Conservation (phyloP, 73 alveolate species). For the Tetrahymena elliotti region DNA sequence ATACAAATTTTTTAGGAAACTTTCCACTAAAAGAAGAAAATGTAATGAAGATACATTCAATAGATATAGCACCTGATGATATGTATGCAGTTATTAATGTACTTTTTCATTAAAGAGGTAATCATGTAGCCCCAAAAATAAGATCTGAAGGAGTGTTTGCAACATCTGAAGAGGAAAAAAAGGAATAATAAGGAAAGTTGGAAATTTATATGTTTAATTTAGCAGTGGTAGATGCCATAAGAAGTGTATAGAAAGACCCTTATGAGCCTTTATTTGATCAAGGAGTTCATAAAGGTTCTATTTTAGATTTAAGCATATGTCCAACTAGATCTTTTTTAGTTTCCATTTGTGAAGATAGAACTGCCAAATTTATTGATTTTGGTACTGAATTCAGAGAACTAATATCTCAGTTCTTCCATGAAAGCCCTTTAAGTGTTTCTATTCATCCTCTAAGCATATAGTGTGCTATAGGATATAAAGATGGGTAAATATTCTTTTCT, state of each 20-base stretch:
- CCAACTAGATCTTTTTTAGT: constrained; percentile 35
- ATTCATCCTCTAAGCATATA: constrained; percentile 25
- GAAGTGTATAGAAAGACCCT: constrained; percentile 28
- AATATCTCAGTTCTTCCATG: constrained; percentile 30
- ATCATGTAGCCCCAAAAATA: background rate
- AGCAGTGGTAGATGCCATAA: constrained; percentile 26
- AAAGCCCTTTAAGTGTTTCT: constrained; percentile 27
- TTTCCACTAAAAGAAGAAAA: constrained; percentile 19
- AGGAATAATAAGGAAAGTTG: constrained; percentile 21
- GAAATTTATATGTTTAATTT: constrained; percentile 25
- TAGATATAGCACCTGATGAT: constrained; percentile 33
- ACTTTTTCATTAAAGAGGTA: constrained; percentile 2
- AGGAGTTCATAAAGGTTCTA: constrained; percentile 38
- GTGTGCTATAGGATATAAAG: constrained; percentile 31
- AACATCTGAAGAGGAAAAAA: constrained; percentile 9
- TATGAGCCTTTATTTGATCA: constrained; percentile 31
- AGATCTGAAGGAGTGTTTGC: background rate
- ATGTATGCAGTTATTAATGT: constrained; percentile 38
- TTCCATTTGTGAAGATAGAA: constrained; percentile 31
- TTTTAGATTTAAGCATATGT: constrained; percentile 9
- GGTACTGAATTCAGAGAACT: constrained; percentile 23
- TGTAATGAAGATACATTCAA: constrained; percentile 8
- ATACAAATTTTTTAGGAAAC: background rate
- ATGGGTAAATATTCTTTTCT: background rate
- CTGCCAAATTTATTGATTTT: constrained; percentile 23